These are phyloP conservation scores for Rubia peregrina DNA, from an alignment of 305 asterid genomes.

Conservation along the genomic window DNA sequence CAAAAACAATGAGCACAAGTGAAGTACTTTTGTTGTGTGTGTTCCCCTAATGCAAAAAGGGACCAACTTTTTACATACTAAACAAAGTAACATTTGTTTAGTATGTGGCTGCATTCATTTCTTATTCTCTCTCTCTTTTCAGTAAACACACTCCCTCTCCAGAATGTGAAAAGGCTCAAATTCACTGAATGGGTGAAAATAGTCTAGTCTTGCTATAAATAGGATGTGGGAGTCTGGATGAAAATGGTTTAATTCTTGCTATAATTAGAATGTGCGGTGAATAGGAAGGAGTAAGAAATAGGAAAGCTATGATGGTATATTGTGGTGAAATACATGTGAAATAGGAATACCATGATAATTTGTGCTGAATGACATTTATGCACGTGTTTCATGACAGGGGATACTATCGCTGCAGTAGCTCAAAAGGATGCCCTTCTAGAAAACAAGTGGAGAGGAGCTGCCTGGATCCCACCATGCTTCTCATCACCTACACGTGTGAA, in stretches of 20 bases:
- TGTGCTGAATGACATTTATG: conserved; percentile 11
- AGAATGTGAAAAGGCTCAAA: too few species aligned
- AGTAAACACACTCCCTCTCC: neutral
- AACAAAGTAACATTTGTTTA: neutral
- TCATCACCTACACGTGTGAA: conserved; percentile 59
- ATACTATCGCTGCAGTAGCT: conserved; percentile 78
- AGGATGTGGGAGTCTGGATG: neutral
- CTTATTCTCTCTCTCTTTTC: neutral
- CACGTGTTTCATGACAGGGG: conserved; percentile 52
- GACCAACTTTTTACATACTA: neutral
- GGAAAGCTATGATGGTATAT: neutral
- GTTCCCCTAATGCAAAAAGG: conserved; percentile 6
- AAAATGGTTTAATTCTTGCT: neutral
- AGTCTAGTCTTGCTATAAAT: neutral
- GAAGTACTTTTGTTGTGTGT: neutral
- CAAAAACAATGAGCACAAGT: conserved; percentile 1
- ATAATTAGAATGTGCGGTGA: neutral
- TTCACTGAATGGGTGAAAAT: too few species aligned
- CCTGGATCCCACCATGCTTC: conserved; percentile 72
- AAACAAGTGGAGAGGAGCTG: conserved; percentile 85
- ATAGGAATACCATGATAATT: neutral
- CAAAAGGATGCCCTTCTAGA: conserved; percentile 81
- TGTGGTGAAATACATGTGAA: neutral
- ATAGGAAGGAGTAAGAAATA: neutral
- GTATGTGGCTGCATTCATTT: neutral